phyloP scores from a whole-genome alignment of 257 asterid genomes.

The Forsythia viridissima region DNA sequence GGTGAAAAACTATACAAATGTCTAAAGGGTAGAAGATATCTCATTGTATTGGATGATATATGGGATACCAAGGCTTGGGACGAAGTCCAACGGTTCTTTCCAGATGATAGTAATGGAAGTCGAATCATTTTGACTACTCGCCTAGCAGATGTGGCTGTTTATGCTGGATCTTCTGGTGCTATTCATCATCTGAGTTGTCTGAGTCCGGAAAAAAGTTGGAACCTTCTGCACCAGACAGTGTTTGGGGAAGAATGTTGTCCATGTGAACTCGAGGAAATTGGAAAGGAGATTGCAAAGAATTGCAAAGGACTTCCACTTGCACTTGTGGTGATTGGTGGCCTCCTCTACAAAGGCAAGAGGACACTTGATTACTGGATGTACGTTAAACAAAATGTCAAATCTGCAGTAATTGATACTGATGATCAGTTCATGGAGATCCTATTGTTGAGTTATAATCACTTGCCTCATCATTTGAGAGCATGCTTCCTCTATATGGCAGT shows the following conservation, averaged over 20 bases:
- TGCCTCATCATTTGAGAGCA: no score
- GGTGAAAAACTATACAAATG: no score
- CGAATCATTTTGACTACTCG: slow-evolving; percentile 1
- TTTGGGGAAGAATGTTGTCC: no score
- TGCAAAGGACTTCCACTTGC: not conserved
- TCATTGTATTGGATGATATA: no score
- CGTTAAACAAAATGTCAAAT: slow-evolving; percentile 15
- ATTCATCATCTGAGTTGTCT: slow-evolving; percentile 24
- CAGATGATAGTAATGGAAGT: no score
- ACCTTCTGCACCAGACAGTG: no score
- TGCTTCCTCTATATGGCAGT: no score
- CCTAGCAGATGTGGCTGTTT: slow-evolving; percentile 14
- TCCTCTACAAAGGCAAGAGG: slow-evolving; percentile 10
- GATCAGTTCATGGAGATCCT: not conserved
- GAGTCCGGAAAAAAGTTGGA: slow-evolving; percentile 27
- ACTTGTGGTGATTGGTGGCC: slow-evolving; percentile 17
- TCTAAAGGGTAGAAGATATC: no score
- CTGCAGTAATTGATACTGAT: not conserved
- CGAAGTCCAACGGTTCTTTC: no score
- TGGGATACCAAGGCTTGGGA: no score
- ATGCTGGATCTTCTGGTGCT: slow-evolving; percentile 15
- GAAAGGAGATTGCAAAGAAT: no score
- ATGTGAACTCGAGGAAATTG: no score
- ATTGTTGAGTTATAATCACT: not conserved
- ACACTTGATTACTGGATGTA: slow-evolving; percentile 19